phyloP scores from a whole-genome alignment of 306 rosid species.

The Prunus kanzakura region DNA sequence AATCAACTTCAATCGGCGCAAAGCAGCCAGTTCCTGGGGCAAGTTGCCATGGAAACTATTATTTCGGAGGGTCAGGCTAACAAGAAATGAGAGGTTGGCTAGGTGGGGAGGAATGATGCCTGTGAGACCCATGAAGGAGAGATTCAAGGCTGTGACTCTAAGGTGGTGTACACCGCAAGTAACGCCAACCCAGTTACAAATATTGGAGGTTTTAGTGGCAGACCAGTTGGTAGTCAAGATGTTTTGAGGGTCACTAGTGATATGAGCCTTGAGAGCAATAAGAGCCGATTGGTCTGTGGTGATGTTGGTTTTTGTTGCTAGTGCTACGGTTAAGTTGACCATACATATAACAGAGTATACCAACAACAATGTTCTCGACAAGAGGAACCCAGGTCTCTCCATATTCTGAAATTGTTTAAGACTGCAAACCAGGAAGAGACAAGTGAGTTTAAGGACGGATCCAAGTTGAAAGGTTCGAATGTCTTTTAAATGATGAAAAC shows the following conservation, averaged over 20 bases:
- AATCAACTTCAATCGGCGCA: constrained; percentile 3
- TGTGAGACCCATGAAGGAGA: constrained; percentile 8
- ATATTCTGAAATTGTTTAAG: too few relatives aligned
- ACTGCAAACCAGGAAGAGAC: too few relatives aligned
- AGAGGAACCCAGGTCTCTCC: too few relatives aligned
- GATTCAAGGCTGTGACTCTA: neutral
- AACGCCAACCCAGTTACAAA: neutral
- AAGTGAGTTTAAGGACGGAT: too few relatives aligned
- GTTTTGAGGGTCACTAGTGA: neutral
- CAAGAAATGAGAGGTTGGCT: constrained; percentile 20
- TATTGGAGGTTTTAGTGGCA: neutral
- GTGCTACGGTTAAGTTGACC: too few relatives aligned
- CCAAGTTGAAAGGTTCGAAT: too few relatives aligned
- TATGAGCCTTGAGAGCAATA: neutral
- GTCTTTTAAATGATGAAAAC: too few relatives aligned
- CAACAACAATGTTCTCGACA: too few relatives aligned
- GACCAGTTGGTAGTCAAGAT: neutral
- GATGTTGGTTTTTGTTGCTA: too few relatives aligned
- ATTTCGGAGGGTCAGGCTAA: neutral
- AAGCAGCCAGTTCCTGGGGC: neutral
- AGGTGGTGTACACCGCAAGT: neutral
- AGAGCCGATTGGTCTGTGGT: neutral
- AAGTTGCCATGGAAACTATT: constrained; percentile 15
- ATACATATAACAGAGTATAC: too few relatives aligned
- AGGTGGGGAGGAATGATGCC: constrained; percentile 16